Evolutionary conservation across 768 basidiomycete genomes (phyloP).

Genomic region (Lactarius pseudohatsudake): DNA sequence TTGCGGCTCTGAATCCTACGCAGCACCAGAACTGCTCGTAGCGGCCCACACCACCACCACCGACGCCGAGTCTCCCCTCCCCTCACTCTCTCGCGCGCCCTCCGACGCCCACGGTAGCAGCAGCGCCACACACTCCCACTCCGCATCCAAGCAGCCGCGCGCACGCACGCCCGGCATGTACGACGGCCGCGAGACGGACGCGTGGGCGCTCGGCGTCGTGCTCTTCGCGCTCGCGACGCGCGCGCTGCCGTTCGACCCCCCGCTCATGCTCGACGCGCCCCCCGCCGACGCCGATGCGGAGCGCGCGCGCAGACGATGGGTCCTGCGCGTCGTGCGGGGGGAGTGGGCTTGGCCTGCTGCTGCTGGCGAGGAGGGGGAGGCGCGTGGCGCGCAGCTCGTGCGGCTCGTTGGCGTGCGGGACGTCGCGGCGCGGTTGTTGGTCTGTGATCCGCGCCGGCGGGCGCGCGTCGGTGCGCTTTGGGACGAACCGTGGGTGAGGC

Average conservation of each 20-base stretch:
- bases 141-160: conserved; percentile 39
- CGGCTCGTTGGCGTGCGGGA: conserved; percentile 47
- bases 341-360: conserved; percentile 69
- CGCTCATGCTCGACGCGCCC: conserved; percentile 29
- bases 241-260: conserved; percentile 65
- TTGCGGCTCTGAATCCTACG: conserved; percentile 88
- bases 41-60: conserved; percentile 12
- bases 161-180: conserved; percentile 51
- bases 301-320: conserved; percentile 49
- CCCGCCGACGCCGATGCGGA: conserved; percentile 37
- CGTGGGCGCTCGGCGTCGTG: conserved; percentile 90
- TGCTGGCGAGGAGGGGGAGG: conserved; percentile 12
- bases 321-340: conserved; percentile 79
- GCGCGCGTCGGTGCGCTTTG: conserved; percentile 55
- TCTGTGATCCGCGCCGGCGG: conserved; percentile 62
- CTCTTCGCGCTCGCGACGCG: conserved; percentile 74
- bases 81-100: conserved; percentile 26
- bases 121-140: neutral
- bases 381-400: conserved; percentile 41
- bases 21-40: conserved; percentile 74
- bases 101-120: conserved; percentile 11
- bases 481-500: conserved; percentile 25
- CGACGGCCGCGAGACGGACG: conserved; percentile 83
- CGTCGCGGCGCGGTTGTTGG: conserved; percentile 61
- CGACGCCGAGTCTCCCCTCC: conserved; percentile 29